Conservation (phyloP, 495 filamentous ascomycete genomes). For the Penicillium pancosmium region DNA sequence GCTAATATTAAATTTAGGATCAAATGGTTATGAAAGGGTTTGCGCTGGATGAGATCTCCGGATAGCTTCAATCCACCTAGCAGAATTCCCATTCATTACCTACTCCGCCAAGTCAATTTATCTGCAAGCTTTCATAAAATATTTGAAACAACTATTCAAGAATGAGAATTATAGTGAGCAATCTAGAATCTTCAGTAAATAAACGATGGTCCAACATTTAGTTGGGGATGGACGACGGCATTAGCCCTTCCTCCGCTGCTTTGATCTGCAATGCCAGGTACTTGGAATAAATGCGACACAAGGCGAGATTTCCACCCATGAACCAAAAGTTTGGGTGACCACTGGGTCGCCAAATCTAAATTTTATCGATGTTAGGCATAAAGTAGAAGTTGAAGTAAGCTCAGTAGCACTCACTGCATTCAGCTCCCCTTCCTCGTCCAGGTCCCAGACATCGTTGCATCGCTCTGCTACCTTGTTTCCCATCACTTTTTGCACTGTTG, state of each 20-base stretch:
- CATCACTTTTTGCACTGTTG: slow-evolving; percentile 54
- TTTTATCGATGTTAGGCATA: background rate
- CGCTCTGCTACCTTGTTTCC: slow-evolving; percentile 65
- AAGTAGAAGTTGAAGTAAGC: background rate
- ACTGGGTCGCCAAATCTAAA: slow-evolving; percentile 60
- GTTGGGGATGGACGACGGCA: background rate
- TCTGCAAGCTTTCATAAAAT: too few species aligned
- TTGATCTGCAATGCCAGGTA: slow-evolving; percentile 3
- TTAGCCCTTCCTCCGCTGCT: background rate
- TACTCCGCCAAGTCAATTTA: too few species aligned
- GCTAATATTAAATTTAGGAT: too few species aligned
- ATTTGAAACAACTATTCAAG: too few species aligned
- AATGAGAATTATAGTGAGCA: background rate
- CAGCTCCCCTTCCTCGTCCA: slow-evolving; percentile 74
- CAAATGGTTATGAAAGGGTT: too few species aligned
- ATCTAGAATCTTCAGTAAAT: background rate
- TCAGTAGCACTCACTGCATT: slow-evolving; percentile 32
- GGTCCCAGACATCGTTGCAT: slow-evolving; percentile 71
- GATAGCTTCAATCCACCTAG: too few species aligned
- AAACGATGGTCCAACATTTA: background rate
- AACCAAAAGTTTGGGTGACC: slow-evolving; percentile 71
- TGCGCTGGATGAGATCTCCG: too few species aligned
- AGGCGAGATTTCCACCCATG: slow-evolving; percentile 71
- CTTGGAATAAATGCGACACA: slow-evolving; percentile 67
- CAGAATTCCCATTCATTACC: too few species aligned